These are phyloP conservation scores for Flaveria brownii DNA, from an alignment of 129 eudicot species.

Conservation along the genomic window DNA sequence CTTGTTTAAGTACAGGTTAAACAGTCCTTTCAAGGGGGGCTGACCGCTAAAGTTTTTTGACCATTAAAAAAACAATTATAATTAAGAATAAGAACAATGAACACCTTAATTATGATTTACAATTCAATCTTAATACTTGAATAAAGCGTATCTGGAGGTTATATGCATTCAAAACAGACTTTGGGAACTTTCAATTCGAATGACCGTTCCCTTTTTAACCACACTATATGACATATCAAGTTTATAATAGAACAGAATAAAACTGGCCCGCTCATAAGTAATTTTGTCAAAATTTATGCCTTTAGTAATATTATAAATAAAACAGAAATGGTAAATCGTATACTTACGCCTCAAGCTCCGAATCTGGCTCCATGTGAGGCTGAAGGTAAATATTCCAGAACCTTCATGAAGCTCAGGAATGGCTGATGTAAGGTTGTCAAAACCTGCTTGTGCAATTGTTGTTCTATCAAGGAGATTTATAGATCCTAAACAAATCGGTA, in stretches of 20 bases:
- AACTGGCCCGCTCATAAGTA: neutral
- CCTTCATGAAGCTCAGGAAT: conserved; percentile 49
- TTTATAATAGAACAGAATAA: neutral
- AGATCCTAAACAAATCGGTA: conserved; percentile 86
- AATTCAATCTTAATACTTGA: neutral
- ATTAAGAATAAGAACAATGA: neutral
- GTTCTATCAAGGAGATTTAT: conserved; percentile 80
- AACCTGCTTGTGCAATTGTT: conserved; percentile 40
- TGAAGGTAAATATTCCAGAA: conserved; percentile 65
- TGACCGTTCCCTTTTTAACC: neutral
- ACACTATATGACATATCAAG: neutral
- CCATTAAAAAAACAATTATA: neutral
- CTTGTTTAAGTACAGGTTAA: neutral
- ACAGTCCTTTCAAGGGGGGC: neutral
- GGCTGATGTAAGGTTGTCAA: conserved; percentile 29
- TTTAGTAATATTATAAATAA: neutral
- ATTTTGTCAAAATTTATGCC: neutral
- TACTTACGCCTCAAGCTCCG: conserved; percentile 68
- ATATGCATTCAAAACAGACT: neutral
- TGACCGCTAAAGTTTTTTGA: neutral
- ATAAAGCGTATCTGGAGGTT: neutral
- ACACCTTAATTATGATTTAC: neutral
- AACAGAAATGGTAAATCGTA: conserved; percentile 4
- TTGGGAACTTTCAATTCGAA: neutral
- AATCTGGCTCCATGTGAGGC: conserved; percentile 77